These are phyloP conservation scores for Trichoderma sp. DNA, from an alignment of 2,329 filamentous ascomycete genomes.

Conservation along the genomic window DNA sequence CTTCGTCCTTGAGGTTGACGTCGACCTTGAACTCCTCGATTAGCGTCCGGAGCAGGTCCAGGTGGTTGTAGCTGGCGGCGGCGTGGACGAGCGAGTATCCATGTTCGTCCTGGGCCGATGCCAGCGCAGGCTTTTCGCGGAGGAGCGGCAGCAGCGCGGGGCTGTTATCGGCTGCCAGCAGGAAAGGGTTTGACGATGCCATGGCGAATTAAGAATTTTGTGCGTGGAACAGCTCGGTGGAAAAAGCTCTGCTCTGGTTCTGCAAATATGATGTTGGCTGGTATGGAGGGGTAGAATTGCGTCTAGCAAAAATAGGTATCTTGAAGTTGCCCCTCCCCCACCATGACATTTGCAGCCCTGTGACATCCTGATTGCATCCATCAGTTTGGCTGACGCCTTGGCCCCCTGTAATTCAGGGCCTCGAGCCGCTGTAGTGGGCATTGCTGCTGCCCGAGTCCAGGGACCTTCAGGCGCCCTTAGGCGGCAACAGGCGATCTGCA, in stretches of 20 bases:
- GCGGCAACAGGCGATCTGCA: not conserved
- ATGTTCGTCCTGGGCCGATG: conserved; percentile 80
- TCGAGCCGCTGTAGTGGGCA: conserved; percentile 1
- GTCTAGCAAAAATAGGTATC: not conserved
- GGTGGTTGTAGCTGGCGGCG: conserved; percentile 87
- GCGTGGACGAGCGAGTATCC: conserved; percentile 95
- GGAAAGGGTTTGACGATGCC: conserved; percentile 63
- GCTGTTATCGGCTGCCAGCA: conserved; percentile 82
- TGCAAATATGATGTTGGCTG: not conserved
- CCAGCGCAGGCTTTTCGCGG: conserved; percentile 71
- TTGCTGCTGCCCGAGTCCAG: not conserved
- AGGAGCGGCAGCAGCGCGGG: conserved; percentile 73
- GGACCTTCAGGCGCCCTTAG: not conserved
- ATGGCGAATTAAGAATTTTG: conserved; percentile 38
- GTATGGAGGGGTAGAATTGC: conserved; percentile 16
- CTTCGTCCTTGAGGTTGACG: conserved; percentile 82
- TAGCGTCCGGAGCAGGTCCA: conserved; percentile 74
- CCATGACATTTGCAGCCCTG: not conserved
- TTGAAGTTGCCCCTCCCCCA: conserved; percentile 15
- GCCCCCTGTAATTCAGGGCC: conserved; percentile 11
- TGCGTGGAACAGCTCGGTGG: not conserved
- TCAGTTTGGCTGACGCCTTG: not conserved
- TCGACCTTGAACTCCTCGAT: conserved; percentile 76
- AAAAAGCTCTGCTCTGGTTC: not conserved
- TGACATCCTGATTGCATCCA: conserved; percentile 2